Evolutionary conservation across 2,329 filamentous ascomycete genomes (phyloP).

Genomic region (Sporothrix schenckii): DNA sequence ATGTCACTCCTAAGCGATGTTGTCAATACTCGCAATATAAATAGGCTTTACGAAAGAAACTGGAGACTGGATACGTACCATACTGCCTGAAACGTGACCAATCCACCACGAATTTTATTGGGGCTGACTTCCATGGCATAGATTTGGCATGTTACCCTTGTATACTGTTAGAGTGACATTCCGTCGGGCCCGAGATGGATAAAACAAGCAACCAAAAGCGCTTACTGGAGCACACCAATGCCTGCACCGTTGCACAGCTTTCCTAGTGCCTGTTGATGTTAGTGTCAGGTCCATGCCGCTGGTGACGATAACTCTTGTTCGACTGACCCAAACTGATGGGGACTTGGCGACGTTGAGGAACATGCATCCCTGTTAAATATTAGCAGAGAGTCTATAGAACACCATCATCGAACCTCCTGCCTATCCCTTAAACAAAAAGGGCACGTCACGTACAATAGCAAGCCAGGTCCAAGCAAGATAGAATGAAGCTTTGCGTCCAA

Average conservation of each 20-base stretch:
- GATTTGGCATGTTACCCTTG: slow-evolving; percentile 29
- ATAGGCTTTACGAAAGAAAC: too few relatives aligned
- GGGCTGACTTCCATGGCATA: slow-evolving; percentile 34
- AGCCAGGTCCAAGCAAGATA: slow-evolving; percentile 32
- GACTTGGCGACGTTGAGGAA: slow-evolving; percentile 32
- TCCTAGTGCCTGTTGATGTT: background rate
- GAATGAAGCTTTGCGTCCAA: slow-evolving; percentile 31
- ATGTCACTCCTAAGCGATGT: slow-evolving; percentile 10
- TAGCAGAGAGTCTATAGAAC: too few relatives aligned
- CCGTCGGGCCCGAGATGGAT: background rate
- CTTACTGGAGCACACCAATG: slow-evolving; percentile 30
- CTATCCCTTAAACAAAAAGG: too few relatives aligned
- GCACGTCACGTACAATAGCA: background rate
- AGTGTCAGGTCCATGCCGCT: background rate
- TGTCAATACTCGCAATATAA: too few relatives aligned
- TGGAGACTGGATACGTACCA: background rate
- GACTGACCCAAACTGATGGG: slow-evolving; percentile 28
- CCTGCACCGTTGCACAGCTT: slow-evolving; percentile 33
- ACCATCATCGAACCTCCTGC: too few relatives aligned
- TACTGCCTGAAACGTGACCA: slow-evolving; percentile 32
- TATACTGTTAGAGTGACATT: background rate
- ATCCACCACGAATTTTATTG: slow-evolving; percentile 32
- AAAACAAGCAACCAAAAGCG: background rate
- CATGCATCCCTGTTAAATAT: slow-evolving; percentile 17
- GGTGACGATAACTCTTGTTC: background rate